phyloP scores from a whole-genome alignment of 352 stramenopile genomes.

The Phytophthora pistaciae region DNA sequence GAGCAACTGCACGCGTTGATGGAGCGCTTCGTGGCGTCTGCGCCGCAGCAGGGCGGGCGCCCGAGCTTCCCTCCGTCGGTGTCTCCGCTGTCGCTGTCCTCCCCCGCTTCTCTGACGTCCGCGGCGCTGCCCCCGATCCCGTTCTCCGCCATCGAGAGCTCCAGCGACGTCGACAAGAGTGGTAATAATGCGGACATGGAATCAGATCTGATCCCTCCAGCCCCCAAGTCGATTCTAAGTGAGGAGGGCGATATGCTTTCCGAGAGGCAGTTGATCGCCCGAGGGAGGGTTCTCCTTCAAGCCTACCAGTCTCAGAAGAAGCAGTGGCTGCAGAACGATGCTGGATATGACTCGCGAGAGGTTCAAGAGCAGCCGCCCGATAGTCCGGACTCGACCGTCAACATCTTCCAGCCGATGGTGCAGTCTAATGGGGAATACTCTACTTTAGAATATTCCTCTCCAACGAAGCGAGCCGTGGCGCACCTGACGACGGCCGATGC shows the following conservation, averaged over 20 bases:
- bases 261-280: conserved; percentile 54
- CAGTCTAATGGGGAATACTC: conserved; percentile 22
- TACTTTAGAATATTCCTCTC: conserved; percentile 21
- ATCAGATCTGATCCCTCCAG: conserved; percentile 20
- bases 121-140: conserved; percentile 21
- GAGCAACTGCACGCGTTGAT: background rate
- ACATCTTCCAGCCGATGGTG: conserved; percentile 24
- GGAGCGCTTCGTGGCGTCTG: conserved; percentile 28
- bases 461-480: conserved; percentile 1
- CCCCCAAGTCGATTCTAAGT: conserved; percentile 4
- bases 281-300: conserved; percentile 50
- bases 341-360: conserved; percentile 12
- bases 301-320: conserved; percentile 62
- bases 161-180: conserved; percentile 8
- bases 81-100: conserved; percentile 20
- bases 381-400: conserved; percentile 13
- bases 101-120: conserved; percentile 1
- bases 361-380: background rate
- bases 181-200: background rate
- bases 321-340: conserved; percentile 28
- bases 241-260: conserved; percentile 23
- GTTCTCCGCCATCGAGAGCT: conserved; percentile 34
- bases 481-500: conserved; percentile 13
- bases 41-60: conserved; percentile 4
- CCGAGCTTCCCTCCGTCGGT: conserved; percentile 11